Evolutionary conservation across 1,284 basidiomycete genomes (phyloP), one percentile per base, ranked within the genome.

Genomic region (Ceratobasidium sp.): DNA sequence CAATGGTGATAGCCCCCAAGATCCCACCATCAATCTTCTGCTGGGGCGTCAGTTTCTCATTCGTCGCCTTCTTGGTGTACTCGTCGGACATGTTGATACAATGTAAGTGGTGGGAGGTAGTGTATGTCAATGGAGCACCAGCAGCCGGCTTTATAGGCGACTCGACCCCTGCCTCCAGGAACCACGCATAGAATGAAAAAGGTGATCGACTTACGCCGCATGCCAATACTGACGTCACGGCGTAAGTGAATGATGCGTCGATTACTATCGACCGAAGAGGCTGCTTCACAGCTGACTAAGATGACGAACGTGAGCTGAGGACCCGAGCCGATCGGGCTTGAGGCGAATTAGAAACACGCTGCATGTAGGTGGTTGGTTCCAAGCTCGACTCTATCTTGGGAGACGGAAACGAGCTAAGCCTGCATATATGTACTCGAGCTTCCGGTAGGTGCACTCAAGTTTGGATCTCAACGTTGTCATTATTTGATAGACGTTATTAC

Each of bases 21-120:
- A 26, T 38, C 84, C 17, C 46, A 89, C 91, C 91, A 76, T 87
- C 84, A 50, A 94, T 90, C 84, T 92, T 94, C 82, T 93, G 88
- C 81, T 90, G 88, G 17, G 89, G 87, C 2, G 89, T 87, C 57
- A 89, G 83, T 77, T 87, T 84, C 71, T 86, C 85, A 82, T 88
- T 90, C 81, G 91, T 87, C 3, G 92, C 90, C 76, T 90, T 87
- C 69, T 87, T 84, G 80, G 89, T 89, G 84, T 91, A 93, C 0
- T 92, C 91, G 83, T 94, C 93, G 52, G 71, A 56, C 73, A 79
- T 70, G 59, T 65, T 67, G 23, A 28, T 20, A 33, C 44, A 1
- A 38, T 20, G 38, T 17, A 20, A 20, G 50, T 15, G 6, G 33
- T 42, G 23, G 38, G 48, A 23, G 33, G 44, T 50, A 33, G 46